Evolutionary conservation across 805 yeast species (phyloP).

Genomic region (Hanseniaspora singularis): DNA sequence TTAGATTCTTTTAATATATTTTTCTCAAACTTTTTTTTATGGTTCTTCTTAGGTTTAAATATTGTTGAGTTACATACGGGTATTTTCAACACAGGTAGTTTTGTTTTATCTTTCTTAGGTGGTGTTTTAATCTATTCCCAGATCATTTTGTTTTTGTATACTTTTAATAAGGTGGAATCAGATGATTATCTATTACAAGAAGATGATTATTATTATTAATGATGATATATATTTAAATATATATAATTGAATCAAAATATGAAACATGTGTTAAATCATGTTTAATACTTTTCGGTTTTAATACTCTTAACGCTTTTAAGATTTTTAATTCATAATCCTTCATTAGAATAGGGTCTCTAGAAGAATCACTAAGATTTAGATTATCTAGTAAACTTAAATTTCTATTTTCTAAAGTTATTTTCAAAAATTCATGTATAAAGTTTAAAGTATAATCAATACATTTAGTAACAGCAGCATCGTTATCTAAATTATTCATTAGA

Average conservation of each 20-base stretch:
- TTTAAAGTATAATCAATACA: slow-evolving; percentile 26
- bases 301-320: slow-evolving; percentile 41
- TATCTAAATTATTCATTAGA: slow-evolving; percentile 10
- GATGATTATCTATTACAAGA: slow-evolving; percentile 8
- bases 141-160: slow-evolving; percentile 8
- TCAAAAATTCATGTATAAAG: slow-evolving; percentile 26
- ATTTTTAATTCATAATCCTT: slow-evolving; percentile 61
- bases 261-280: slow-evolving; percentile 1
- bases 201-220: slow-evolving; percentile 11
- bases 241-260: not conserved
- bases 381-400: slow-evolving; percentile 14
- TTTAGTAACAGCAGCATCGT: slow-evolving; percentile 14
- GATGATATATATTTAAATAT: not conserved
- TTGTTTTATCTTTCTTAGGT: slow-evolving; percentile 9
- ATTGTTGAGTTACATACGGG: slow-evolving; percentile 12
- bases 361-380: slow-evolving; percentile 19
- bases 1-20: slow-evolving; percentile 11
- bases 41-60: slow-evolving; percentile 14
- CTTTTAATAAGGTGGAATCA: slow-evolving; percentile 1
- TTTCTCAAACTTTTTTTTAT: slow-evolving; percentile 12
- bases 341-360: slow-evolving; percentile 48
- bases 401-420: slow-evolving; percentile 21
- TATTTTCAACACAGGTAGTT: slow-evolving; percentile 6
- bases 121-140: slow-evolving; percentile 11
- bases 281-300: not conserved